phyloP scores from a whole-genome alignment of 164 flowering plant species.

The Piper betle region DNA sequence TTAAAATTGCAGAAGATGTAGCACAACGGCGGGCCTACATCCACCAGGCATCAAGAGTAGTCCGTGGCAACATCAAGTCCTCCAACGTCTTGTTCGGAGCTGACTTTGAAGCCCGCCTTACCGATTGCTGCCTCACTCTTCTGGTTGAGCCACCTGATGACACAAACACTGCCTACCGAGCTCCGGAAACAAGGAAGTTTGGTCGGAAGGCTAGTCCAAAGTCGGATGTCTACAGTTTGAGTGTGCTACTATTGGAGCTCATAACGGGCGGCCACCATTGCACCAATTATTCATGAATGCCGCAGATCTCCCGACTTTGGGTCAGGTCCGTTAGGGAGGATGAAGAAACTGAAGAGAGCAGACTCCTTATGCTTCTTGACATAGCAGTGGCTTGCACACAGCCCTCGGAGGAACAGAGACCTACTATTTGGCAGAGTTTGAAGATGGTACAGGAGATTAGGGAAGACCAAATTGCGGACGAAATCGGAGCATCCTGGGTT shows the following conservation, averaged over 20 bases:
- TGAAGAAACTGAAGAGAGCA: conserved; percentile 32
- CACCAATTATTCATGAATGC: conserved; percentile 37
- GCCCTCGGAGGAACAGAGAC: conserved; percentile 67
- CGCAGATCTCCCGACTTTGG: conserved; percentile 45
- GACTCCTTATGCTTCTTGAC: conserved; percentile 60
- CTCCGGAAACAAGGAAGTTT: conserved; percentile 55
- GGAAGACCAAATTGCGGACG: conserved; percentile 42
- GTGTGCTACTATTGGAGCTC: conserved; percentile 68
- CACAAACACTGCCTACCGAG: conserved; percentile 25
- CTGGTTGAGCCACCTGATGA: conserved; percentile 26
- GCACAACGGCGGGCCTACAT: conserved; percentile 92
- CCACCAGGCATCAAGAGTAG: conserved; percentile 79
- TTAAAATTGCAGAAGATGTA: conserved; percentile 94
- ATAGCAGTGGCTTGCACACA: conserved; percentile 49
- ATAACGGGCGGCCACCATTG: conserved; percentile 60
- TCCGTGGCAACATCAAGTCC: conserved; percentile 88
- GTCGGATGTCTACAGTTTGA: conserved; percentile 75
- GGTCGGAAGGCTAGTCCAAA: conserved; percentile 29
- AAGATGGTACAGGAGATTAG: conserved; percentile 92
- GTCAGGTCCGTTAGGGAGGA: conserved; percentile 49
- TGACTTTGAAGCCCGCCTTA: conserved; percentile 84
- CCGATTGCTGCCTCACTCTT: conserved; percentile 65
- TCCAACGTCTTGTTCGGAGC: conserved; percentile 85
- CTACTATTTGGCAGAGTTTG: conserved; percentile 86
- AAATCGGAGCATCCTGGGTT: conserved; percentile 7